A percentile compares a stretch with the other conserved stretches of the same genome.
Evolutionary conservation across 176 grass and related monocot genomes (phyloP).

Genomic region (Cenchrus fungigraminus): DNA sequence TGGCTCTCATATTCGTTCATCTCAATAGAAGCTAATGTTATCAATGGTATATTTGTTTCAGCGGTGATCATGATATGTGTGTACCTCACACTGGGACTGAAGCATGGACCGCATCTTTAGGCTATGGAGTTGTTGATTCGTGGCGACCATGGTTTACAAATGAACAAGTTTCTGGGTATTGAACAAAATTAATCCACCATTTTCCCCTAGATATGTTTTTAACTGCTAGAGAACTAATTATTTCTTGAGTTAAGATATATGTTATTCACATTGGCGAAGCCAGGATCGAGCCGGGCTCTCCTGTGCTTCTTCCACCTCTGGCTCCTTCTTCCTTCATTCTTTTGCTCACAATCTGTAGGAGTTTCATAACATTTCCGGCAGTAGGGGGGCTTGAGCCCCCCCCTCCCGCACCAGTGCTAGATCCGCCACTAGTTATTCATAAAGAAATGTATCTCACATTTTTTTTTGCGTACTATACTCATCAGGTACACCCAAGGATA

Average conservation of each 20-base stretch:
- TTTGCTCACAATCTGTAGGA: too few species aligned
- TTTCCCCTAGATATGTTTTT: background rate
- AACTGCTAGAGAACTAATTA: slow-evolving; percentile 13
- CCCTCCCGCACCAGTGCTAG: too few species aligned
- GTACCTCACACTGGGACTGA: slow-evolving; percentile 79
- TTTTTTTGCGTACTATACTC: slow-evolving; percentile 25
- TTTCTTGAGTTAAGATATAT: background rate
- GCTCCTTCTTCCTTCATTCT: too few species aligned
- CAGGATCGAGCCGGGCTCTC: too few species aligned
- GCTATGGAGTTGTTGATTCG: slow-evolving; percentile 66
- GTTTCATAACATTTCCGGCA: too few species aligned
- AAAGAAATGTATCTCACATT: background rate
- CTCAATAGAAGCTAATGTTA: background rate
- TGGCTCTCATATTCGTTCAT: background rate
- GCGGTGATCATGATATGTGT: slow-evolving; percentile 98
- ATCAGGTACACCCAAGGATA: slow-evolving; percentile 91
- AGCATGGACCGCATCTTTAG: slow-evolving; percentile 86
- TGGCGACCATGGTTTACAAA: slow-evolving; percentile 76
- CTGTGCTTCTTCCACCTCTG: too few species aligned
- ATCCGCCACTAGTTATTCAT: too few species aligned
- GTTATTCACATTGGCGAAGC: too few species aligned
- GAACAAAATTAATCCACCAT: slow-evolving; percentile 3
- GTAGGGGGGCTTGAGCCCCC: too few species aligned
- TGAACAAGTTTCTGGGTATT: slow-evolving; percentile 90
- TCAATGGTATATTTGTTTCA: slow-evolving; percentile 35